Base-by-base conservation (phyloP, 352 stramenopile genomes). In the Pythium biforme region DNA sequence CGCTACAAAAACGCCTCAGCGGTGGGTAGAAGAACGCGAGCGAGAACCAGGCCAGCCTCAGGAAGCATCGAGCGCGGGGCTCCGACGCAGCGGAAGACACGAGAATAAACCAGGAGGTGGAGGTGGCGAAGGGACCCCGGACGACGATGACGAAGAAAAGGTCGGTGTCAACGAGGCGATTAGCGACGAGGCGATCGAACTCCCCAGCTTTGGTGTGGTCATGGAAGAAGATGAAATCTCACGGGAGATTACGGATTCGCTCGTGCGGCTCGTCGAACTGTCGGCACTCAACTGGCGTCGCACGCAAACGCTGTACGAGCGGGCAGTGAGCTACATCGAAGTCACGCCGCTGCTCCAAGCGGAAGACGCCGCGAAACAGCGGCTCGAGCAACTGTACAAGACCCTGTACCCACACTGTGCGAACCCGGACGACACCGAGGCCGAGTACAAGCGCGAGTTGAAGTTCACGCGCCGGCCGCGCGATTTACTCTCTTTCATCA, bases 181-280 rank as follows among this genome's bases (percentile, higher is more conserved):
- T 22, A 34, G 27, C 25, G 63, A 70, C 19, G 63, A 65, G 17
- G 49, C 34, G 9, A 41, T 54, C 1, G 33, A 51, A 27, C 53
- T 70, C 9, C 63, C 55, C 5, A 70, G 68, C 4, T 93, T 90
- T 64, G 79, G 78, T 8, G 34, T 73, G 0, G 73, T 70, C 23
- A 10, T 91, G 5, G 83, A 92, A 64, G 75, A 92, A n/a, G 86
- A 95, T 59, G 86, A 92, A 64, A 78, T 95, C 15, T 87, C 79
- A 15, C 67, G 47, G 26, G 67, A 70, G 22, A 66, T 95, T 4
- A 56, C 74, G 37, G 62, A 73, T 40, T 92, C 83, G 4, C 48
- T 89, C 6, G 62, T 66, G 39, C 79, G 81, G 26, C 64, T 94
- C 0, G 58, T 92, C 15, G 68, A 77, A 20, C 58, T 94, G 9